A percentile compares a stretch with the other conserved stretches of the same genome.
phyloP scores from a whole-genome alignment of 1,139 yeast species.

The Pneumocystis canis region DNA sequence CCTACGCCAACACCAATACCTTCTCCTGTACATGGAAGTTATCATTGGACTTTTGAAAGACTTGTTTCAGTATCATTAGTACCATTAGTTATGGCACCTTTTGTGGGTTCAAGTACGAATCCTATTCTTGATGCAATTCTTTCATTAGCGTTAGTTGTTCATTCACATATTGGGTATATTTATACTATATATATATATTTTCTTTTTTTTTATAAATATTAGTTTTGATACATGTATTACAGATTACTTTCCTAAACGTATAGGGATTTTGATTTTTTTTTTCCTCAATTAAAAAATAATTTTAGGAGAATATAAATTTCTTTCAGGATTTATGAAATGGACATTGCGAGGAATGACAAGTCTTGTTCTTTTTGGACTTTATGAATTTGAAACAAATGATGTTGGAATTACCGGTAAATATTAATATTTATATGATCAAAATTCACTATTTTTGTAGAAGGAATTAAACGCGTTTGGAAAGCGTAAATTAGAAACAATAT shows the following conservation, averaged over 20 bases:
- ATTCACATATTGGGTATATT: conserved; percentile 50
- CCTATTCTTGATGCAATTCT: conserved; percentile 62
- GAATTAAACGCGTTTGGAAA: conserved; percentile 29
- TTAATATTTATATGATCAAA: not conserved
- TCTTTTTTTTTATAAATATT: not conserved
- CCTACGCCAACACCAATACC: not conserved
- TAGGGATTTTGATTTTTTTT: not conserved
- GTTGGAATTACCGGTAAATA: conserved; percentile 33
- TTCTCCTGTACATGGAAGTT: conserved; percentile 49
- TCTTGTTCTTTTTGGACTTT: conserved; percentile 62
- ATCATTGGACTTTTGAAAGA: conserved; percentile 81
- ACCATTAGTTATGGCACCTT: conserved; percentile 64
- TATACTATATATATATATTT: not conserved
- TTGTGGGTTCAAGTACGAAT: conserved; percentile 44
- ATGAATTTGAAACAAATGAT: conserved; percentile 65
- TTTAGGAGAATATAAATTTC: conserved; percentile 40
- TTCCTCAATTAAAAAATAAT: not conserved
- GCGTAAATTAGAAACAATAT: conserved; percentile 20
- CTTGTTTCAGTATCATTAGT: conserved; percentile 48
- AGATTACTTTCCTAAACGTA: conserved; percentile 78
- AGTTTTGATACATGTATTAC: conserved; percentile 62
- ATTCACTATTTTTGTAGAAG: conserved; percentile 16
- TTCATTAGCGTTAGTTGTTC: conserved; percentile 49
- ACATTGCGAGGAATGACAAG: conserved; percentile 57
- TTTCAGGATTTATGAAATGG: conserved; percentile 51